Base-by-base conservation (phyloP, 2,329 filamentous ascomycete genomes). In the Penicillium sp. region DNA sequence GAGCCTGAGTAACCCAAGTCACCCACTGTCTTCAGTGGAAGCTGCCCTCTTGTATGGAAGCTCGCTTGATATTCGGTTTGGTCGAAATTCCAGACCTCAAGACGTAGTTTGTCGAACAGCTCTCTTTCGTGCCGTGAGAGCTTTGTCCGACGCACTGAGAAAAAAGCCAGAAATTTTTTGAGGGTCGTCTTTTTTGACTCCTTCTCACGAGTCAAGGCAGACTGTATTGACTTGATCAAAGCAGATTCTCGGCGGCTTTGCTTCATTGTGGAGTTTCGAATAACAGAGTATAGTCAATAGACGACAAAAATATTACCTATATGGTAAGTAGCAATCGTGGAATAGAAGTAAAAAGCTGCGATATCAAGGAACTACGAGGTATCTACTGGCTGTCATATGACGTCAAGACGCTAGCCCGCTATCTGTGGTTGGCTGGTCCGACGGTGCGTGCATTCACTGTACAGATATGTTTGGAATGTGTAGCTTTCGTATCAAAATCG, bases 1-100 rank as follows among this genome's bases (percentile, higher is more conserved):
- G 87, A 90, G 46, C 89, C 89, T 27, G 86, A 89, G 67, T 89
- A 90, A 2, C 88, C 88, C 72, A 91, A 78, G 65, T 90, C 86
- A 1, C 86, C 87, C 56, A 88, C 81, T 1, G 85, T 71, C 2
- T 80, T 71, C 31, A 90, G 72, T 0, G 75, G 70, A 51, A 69
- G 70, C 42, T 67, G 71, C 58, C 73, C 73, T 52, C 68, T 72
- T 31, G 67, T 71, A 5, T 74, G 72, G 62, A 87, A 86, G 58
- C 79, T 83, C 27, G 77, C 76, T 11, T 70, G 73, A 58, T 86
- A 87, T 21, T 80, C 80, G 10, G 80, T 74, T 54, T 85, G 80
- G 22, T 79, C 71, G 32, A 86, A 78, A 4, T 74, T 55, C 83
- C 84, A 86, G 16, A 75, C 70, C 6, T 81, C 72, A 5, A 73